Conservation (phyloP, 2,329 filamentous ascomycete species). For the Colletotrichum lini region DNA sequence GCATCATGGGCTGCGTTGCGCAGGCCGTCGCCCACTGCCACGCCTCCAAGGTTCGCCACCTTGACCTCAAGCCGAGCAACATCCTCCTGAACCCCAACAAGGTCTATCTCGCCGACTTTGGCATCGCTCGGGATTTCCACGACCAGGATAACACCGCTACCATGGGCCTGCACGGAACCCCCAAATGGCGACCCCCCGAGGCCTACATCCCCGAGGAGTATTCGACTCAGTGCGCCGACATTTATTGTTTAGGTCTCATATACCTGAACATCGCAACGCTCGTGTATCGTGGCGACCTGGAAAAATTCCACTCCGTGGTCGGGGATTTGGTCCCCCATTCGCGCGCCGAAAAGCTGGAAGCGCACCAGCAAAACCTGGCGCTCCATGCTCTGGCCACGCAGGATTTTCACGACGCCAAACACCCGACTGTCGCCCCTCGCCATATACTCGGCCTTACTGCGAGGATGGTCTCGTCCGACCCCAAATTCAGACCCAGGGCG, state of each 20-base stretch:
- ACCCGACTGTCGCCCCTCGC: constrained; percentile 57
- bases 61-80: constrained; percentile 64
- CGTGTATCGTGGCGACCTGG: constrained; percentile 57
- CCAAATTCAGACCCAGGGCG: constrained; percentile 52
- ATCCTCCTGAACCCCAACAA: constrained; percentile 61
- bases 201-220: constrained; percentile 54
- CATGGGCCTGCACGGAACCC: constrained; percentile 57
- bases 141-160: constrained; percentile 62
- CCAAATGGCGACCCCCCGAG: constrained; percentile 63
- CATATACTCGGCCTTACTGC: constrained; percentile 56
- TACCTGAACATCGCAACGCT: constrained; percentile 61
- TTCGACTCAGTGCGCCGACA: constrained; percentile 63
- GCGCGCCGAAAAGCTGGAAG: constrained; percentile 53
- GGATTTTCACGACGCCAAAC: constrained; percentile 54
- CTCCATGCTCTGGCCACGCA: constrained; percentile 54
- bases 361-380: constrained; percentile 53
- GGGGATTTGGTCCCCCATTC: constrained; percentile 50
- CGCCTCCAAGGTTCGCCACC: constrained; percentile 59
- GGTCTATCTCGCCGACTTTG: constrained; percentile 65
- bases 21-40: constrained; percentile 60
- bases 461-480: constrained; percentile 53
- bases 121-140: constrained; percentile 63
- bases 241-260: constrained; percentile 64
- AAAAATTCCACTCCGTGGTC: constrained; percentile 53
- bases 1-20: constrained; percentile 61